These are phyloP conservation scores for Dactylellina haptotyla DNA, from an alignment of 2,329 filamentous ascomycete genomes.

Conservation along the genomic window DNA sequence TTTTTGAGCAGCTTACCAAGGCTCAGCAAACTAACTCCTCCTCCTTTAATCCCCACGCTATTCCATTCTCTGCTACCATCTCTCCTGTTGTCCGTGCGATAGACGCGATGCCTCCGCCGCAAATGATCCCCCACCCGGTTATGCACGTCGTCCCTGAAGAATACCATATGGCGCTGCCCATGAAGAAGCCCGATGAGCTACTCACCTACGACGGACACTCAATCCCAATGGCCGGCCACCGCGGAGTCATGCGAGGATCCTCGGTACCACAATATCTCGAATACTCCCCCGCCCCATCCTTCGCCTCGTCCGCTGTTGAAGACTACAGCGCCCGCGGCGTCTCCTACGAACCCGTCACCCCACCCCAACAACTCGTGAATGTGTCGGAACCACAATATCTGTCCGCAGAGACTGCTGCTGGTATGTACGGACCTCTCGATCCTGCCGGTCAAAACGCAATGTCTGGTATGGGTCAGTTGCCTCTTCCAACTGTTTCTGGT, in stretches of 20 bases:
- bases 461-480: slow-evolving; percentile 89
- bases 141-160: slow-evolving; percentile 69
- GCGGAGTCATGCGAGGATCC: slow-evolving; percentile 73
- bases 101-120: slow-evolving; percentile 89
- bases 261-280: slow-evolving; percentile 99
- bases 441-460: slow-evolving; percentile 79
- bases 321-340: slow-evolving; percentile 97
- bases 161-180: slow-evolving; percentile 43
- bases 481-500: slow-evolving; percentile 79
- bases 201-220: slow-evolving; percentile 51
- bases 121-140: slow-evolving; percentile 73
- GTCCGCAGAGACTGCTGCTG: slow-evolving; percentile 92
- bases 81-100: slow-evolving; percentile 90
- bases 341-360: slow-evolving; percentile 96
- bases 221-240: slow-evolving; percentile 67
- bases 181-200: slow-evolving; percentile 52
- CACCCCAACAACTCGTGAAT: slow-evolving; percentile 85
- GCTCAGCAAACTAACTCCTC: slow-evolving; percentile 98
- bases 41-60: slow-evolving; percentile 85
- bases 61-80: slow-evolving; percentile 79
- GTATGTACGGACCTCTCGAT: slow-evolving; percentile 90
- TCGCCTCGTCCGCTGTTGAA: slow-evolving; percentile 97
- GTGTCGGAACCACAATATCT: slow-evolving; percentile 95
- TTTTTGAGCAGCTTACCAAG: slow-evolving; percentile 99
- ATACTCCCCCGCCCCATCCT: slow-evolving; percentile 96